Percentiles rank a stretch among this genome's conserved stretches.
Conservation (phyloP, 148 eudicot species). For the Suaeda aralocaspica region DNA sequence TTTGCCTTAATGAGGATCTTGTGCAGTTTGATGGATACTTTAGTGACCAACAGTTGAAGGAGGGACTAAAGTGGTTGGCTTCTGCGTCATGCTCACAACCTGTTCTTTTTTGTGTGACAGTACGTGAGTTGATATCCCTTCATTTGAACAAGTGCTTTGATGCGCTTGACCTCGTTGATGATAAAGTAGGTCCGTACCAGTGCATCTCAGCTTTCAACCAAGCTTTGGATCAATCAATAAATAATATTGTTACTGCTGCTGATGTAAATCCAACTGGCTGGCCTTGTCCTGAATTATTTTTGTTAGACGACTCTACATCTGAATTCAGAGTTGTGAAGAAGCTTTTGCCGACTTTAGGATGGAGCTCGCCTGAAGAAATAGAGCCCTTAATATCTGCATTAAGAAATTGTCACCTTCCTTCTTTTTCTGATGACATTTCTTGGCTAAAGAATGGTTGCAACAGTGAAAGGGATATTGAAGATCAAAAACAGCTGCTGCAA, state of each 20-base stretch:
- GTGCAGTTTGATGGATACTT: constrained; percentile 52
- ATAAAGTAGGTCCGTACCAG: constrained; percentile 44
- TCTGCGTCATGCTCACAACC: constrained; percentile 59
- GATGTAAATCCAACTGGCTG: constrained; percentile 52
- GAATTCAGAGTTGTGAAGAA: constrained; percentile 43
- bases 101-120: constrained; percentile 38
- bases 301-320: constrained; percentile 46
- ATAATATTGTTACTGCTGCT: constrained; percentile 51
- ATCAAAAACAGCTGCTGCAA: constrained; percentile 51
- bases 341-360: constrained; percentile 63
- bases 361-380: constrained; percentile 65
- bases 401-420: constrained; percentile 47
- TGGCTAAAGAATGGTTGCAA: constrained; percentile 51
- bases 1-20: constrained; percentile 34
- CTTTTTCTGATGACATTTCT: constrained; percentile 52
- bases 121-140: constrained; percentile 50
- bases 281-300: constrained; percentile 84
- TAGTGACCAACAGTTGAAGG: constrained; percentile 62
- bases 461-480: constrained; percentile 40
- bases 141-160: constrained; percentile 48
- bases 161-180: constrained; percentile 37
- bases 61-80: constrained; percentile 81
- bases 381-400: constrained; percentile 43
- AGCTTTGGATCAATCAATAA: constrained; percentile 54
- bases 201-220: constrained; percentile 76